Base-by-base conservation (phyloP, 441 rosid genomes). In the Capsella rubella region DNA sequence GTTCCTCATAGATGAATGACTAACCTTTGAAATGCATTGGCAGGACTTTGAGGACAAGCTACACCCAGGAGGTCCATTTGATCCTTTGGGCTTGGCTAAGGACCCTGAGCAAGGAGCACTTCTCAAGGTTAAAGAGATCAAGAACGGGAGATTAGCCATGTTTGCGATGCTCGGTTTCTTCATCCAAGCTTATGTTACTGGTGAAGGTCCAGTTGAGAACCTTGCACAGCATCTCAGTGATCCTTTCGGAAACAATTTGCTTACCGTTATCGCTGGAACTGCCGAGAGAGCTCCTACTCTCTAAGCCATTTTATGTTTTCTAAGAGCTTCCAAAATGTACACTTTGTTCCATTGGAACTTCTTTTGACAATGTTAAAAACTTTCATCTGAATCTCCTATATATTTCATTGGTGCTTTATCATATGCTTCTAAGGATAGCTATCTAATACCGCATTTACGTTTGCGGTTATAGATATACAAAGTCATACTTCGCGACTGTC, bases 21-120 rank as follows among this genome's bases (percentile, higher is more conserved):
- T 60, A 29, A 54, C 16, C 65, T 37, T 35, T 46, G 16, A 14
- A 37, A 66, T 61, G 60, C 11, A 16, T 39, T 5, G 50, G 56
- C 60, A 93, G 99, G 93, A 86, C 53, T 85, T 95, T 21, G 99
- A 92, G 81, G 95, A 95, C 96, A 89, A 88, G 87, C 90, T 95
- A 6, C 97, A 95, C 75, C 99, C 99, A n/a, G 97, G 97, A 8
- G 97, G 97, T 63, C 97, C 97, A 56, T 95, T 95, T 60, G 97
- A 92, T 82, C 99, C 99, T n/a, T 15, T 95, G 67, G 97, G 99
- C 14, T 85, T 95, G 1, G 99, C 97, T 15, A 82, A 89, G 32
- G 97, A 95, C 77, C 97, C 99, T 2, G 99, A 95, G 74, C 97
- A 92, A 81, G 96, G 87, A 43, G 97, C 99, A 18, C 52, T 95